A percentile compares a stretch with the other conserved stretches of the same genome.
These are phyloP conservation scores for Lactarius tabidus DNA, from an alignment of 768 basidiomycete genomes.

Conservation along the genomic window DNA sequence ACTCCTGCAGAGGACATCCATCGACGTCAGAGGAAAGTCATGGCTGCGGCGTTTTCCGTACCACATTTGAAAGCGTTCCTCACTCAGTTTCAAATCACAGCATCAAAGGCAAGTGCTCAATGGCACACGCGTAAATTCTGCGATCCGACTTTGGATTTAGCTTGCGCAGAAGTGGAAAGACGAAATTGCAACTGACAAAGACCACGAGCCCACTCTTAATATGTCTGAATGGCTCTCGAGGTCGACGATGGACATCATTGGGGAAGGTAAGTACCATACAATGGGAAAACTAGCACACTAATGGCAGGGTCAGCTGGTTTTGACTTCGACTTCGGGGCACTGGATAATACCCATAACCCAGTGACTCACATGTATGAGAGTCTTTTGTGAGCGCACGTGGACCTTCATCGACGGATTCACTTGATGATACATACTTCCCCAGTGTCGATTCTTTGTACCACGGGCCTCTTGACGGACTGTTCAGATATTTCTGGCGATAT, in stretches of 20 bases:
- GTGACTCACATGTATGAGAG: conserved; percentile 14
- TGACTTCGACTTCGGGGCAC: conserved; percentile 17
- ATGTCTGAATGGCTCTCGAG: conserved; percentile 27
- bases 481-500: conserved; percentile 31
- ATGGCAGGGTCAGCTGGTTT: conserved; percentile 8
- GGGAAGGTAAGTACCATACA: conserved; percentile 26
- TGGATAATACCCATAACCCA: conserved; percentile 14
- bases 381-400: conserved; percentile 9
- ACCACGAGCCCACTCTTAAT: conserved; percentile 23
- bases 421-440: conserved; percentile 10
- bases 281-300: background rate
- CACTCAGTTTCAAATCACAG: conserved; percentile 29
- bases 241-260: conserved; percentile 32
- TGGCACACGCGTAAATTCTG: conserved; percentile 14
- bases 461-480: conserved; percentile 23
- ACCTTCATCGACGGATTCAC: background rate
- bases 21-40: conserved; percentile 32
- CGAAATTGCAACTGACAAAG: conserved; percentile 20
- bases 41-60: conserved; percentile 32
- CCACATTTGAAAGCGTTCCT: conserved; percentile 30
- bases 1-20: conserved; percentile 25
- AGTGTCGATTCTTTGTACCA: conserved; percentile 27
- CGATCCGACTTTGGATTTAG: conserved; percentile 18
- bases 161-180: conserved; percentile 29
- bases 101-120: conserved; percentile 9